Conservation (phyloP, 352 stramenopile species). For the Pythium sp. region DNA sequence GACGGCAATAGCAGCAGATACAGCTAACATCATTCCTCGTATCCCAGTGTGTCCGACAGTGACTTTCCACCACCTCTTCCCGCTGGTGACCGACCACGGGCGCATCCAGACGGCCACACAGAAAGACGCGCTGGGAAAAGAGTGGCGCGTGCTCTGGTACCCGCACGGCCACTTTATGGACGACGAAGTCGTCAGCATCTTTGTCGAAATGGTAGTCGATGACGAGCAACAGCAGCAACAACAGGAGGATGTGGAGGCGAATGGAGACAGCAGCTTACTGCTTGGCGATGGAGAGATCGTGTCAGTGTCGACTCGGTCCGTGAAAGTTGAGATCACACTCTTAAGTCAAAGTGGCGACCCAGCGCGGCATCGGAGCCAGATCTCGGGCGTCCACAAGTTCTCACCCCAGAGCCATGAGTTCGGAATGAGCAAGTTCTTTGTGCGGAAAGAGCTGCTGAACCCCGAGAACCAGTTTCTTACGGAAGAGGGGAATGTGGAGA, state of each 20-base stretch:
- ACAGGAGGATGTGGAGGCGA: background rate
- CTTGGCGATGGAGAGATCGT: background rate
- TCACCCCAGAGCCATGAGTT: conserved; percentile 46
- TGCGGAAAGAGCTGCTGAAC: conserved; percentile 44
- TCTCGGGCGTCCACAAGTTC: conserved; percentile 52
- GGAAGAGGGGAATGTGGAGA: conserved; percentile 37
- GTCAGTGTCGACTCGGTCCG: conserved; percentile 2
- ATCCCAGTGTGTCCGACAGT: conserved; percentile 14
- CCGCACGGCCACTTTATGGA: conserved; percentile 42
- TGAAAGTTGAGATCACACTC: conserved; percentile 47
- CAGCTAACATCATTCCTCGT: background rate
- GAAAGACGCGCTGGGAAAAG: conserved; percentile 34
- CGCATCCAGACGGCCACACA: conserved; percentile 28
- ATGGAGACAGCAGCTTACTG: conserved; percentile 1
- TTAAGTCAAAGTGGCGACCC: conserved; percentile 29
- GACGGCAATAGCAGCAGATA: background rate
- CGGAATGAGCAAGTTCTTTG: conserved; percentile 50
- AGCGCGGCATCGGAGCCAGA: conserved; percentile 25
- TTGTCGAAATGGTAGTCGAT: conserved; percentile 49
- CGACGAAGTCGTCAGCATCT: conserved; percentile 48
- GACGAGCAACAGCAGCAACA: conserved; percentile 7
- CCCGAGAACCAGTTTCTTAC: conserved; percentile 44
- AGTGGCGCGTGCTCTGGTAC: conserved; percentile 70
- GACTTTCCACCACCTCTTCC: conserved; percentile 36
- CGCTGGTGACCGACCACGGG: conserved; percentile 36